These are phyloP conservation scores for Verticillium tricorpus DNA, from an alignment of 2,329 filamentous ascomycete species.

Conservation along the genomic window DNA sequence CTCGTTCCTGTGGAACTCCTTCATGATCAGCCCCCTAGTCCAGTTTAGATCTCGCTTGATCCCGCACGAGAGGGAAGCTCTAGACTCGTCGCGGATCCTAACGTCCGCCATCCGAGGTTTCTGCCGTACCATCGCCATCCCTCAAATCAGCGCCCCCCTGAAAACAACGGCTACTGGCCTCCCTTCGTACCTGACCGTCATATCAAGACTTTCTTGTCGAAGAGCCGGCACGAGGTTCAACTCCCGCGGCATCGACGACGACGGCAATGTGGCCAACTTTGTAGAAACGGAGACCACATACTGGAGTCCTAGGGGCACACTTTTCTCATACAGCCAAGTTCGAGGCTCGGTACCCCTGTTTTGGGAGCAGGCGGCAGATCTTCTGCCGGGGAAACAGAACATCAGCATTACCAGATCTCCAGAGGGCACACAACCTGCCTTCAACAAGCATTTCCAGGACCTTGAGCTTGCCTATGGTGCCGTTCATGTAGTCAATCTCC, in stretches of 20 bases:
- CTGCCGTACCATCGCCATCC: conserved; percentile 80
- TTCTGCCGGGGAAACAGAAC: conserved; percentile 90
- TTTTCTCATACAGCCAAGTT: conserved; percentile 92
- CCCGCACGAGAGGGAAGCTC: conserved; percentile 65
- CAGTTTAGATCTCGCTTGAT: conserved; percentile 81
- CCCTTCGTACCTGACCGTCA: conserved; percentile 80
- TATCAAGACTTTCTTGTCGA: conserved; percentile 85
- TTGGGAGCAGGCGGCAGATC: conserved; percentile 88
- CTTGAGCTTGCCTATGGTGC: conserved; percentile 83
- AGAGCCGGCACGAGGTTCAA: conserved; percentile 95
- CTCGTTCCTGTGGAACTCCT: conserved; percentile 95
- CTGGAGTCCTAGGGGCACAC: conserved; percentile 71
- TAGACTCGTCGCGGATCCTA: conserved; percentile 84
- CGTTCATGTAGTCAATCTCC: conserved; percentile 86
- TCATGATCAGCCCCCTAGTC: conserved; percentile 92
- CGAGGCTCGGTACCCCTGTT: conserved; percentile 93
- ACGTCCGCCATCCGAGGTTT: conserved; percentile 95
- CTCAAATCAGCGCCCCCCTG: conserved; percentile 68
- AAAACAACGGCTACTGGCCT: conserved; percentile 62
- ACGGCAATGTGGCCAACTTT: conserved; percentile 96
- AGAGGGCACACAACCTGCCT: conserved; percentile 89
- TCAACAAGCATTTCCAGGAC: conserved; percentile 91
- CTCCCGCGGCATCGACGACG: conserved; percentile 93
- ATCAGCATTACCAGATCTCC: conserved; percentile 84
- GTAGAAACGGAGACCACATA: conserved; percentile 96